Conservation (phyloP, 1,284 basidiomycete genomes). For the Tausonia pullulans region DNA sequence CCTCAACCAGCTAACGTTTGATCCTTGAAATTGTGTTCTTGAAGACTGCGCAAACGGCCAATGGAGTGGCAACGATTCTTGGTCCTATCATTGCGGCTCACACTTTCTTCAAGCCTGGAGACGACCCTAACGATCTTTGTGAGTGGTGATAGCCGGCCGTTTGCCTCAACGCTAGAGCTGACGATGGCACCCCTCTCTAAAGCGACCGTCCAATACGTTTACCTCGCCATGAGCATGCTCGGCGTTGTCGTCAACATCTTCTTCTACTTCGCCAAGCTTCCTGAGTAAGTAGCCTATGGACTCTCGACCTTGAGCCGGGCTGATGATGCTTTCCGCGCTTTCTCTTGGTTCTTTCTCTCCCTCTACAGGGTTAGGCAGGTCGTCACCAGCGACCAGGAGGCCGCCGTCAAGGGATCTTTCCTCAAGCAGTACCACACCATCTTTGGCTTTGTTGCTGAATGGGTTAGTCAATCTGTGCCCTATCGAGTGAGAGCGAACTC, state of each 20-base stretch:
- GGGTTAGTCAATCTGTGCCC: constrained; percentile 14
- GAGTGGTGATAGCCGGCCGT: constrained; percentile 15
- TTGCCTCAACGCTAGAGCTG: constrained; percentile 19
- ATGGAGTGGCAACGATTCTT: constrained; percentile 27
- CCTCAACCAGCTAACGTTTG: too few relatives aligned
- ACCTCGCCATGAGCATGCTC: constrained; percentile 24
- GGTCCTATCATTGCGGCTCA: constrained; percentile 25
- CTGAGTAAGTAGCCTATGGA: constrained; percentile 15
- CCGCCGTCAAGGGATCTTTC: constrained; percentile 20
- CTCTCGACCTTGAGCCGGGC: too few relatives aligned
- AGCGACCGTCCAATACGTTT: constrained; percentile 27
- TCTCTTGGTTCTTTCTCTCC: not conserved
- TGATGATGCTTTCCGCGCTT: not conserved
- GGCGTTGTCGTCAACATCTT: constrained; percentile 23
- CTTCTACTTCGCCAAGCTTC: constrained; percentile 24
- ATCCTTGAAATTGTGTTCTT: too few relatives aligned
- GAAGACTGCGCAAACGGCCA: not conserved
- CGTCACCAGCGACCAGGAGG: constrained; percentile 20
- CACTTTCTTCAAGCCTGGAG: constrained; percentile 22
- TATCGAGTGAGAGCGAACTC: too few relatives aligned
- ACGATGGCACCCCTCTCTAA: constrained; percentile 15
- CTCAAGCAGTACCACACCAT: constrained; percentile 24
- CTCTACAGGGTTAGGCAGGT: constrained; percentile 4
- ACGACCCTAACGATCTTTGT: constrained; percentile 19
- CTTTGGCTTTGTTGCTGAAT: constrained; percentile 24